Base-by-base conservation (phyloP, 225 moss, liverwort and hornwort species). In the Climacium dendroides region DNA sequence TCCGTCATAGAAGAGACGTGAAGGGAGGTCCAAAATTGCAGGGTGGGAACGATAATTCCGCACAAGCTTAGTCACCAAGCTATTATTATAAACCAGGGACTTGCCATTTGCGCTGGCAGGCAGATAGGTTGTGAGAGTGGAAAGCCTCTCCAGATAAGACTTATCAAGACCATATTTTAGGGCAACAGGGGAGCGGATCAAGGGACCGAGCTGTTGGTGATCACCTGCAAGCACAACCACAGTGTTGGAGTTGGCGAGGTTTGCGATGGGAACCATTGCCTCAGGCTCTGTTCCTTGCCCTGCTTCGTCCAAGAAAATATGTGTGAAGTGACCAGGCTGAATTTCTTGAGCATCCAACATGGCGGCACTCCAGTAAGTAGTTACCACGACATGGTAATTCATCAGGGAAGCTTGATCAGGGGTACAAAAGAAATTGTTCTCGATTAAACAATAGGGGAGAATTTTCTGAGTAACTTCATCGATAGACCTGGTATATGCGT, bases 41-140 rank as follows among this genome's bases (percentile, higher is more conserved):
- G 94, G 94, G 75, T 94, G 94, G 62, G 94, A 94, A 79, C 94
- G 94, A 86, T 94, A 94, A 60, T 94, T 94, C 86, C 92, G 87
- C 89, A 94, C 90, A 73, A 94, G 91, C 90, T 94, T 94, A 5
- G 94, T 94, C 86, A 92, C 94, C 87, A 94, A 69, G 72, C 91
- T 91, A 66, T 94, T 92, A 78, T 94, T 84, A 62, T 94, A 94
- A 39, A 90, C 89, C 58, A 91, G 60, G 20, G 93, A 81, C 72
- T 76, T 77, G 60, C 94, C 92, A 79, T 92, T 92, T 54, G 89
- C 92, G 90, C 89, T 90, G n/a, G 92, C 85, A 75, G 92, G 94
- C 41, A 90, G 87, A 70, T 94, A 94, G 29, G 91, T 79, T 54
- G 94, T 89, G 62, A 94, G 92, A 30, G 87, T 82, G 18, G 94